phyloP scores from a whole-genome alignment of 768 basidiomycete genomes.

The Pleurotus pulmonarius region DNA sequence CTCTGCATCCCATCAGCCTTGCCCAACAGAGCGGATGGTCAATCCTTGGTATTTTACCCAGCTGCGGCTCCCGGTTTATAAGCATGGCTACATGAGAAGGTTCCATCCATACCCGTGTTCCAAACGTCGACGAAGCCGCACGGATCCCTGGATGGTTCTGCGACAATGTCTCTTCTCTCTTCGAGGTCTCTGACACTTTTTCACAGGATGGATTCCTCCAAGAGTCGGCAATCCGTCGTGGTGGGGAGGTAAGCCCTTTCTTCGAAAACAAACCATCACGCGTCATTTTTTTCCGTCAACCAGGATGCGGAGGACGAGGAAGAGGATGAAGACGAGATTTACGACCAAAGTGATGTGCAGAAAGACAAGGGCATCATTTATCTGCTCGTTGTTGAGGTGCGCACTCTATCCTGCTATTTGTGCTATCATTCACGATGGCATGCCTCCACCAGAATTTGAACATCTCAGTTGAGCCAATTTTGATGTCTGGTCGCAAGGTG shows the following conservation, averaged over 20 bases:
- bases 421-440: neutral
- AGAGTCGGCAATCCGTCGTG: neutral
- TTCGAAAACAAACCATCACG: neutral
- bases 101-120: neutral
- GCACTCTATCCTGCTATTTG: neutral
- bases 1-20: neutral
- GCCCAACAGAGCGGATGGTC: neutral
- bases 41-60: neutral
- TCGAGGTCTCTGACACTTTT: neutral
- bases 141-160: neutral
- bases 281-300: neutral
- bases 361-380: neutral
- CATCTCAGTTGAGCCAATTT: neutral
- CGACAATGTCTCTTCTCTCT: neutral
- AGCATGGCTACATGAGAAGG: neutral
- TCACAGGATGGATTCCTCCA: neutral
- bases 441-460: neutral
- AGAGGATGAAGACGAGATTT: neutral
- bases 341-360: neutral
- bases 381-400: neutral
- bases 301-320: neutral
- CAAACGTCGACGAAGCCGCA: neutral
- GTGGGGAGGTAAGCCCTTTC: neutral
- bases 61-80: neutral
- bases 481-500: neutral